These are phyloP conservation scores for Abelmoschus esculentus DNA, from an alignment of 345 rosid genomes.

Conservation along the genomic window DNA sequence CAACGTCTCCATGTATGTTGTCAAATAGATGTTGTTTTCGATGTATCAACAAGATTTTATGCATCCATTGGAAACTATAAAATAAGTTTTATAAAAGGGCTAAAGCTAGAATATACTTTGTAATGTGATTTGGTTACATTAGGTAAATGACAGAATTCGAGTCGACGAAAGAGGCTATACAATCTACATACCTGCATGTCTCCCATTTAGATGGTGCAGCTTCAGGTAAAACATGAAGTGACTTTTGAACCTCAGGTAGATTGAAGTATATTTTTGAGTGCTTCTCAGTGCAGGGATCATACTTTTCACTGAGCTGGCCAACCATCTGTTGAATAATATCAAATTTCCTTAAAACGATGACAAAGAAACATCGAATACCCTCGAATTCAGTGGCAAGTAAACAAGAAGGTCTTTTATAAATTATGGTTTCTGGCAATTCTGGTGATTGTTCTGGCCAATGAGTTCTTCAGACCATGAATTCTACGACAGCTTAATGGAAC, in stretches of 20 bases:
- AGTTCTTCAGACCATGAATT: not conserved
- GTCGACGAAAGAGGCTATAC: not conserved
- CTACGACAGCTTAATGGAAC: not conserved
- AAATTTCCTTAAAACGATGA: constrained; percentile 2
- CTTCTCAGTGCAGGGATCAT: constrained; percentile 93
- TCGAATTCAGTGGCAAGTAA: not conserved
- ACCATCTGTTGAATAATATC: constrained; percentile 27
- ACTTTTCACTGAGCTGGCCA: constrained; percentile 57
- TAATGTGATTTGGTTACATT: not conserved
- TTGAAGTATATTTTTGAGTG: constrained; percentile 77
- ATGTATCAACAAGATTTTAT: not conserved
- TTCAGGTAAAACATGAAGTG: constrained; percentile 65
- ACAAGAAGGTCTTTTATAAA: not conserved
- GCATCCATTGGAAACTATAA: not conserved
- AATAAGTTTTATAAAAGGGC: not conserved
- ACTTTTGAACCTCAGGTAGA: constrained; percentile 67
- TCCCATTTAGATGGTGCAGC: constrained; percentile 74
- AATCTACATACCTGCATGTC: constrained; percentile 64
- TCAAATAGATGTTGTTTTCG: not conserved
- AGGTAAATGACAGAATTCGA: not conserved
- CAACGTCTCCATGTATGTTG: not conserved
- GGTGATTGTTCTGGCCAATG: not conserved
- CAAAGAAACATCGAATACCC: not conserved
- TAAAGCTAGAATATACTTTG: not conserved
- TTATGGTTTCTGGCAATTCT: not conserved